These are phyloP conservation scores for Phytophthora aleatoria DNA, from an alignment of 352 stramenopile genomes.

Conservation along the genomic window DNA sequence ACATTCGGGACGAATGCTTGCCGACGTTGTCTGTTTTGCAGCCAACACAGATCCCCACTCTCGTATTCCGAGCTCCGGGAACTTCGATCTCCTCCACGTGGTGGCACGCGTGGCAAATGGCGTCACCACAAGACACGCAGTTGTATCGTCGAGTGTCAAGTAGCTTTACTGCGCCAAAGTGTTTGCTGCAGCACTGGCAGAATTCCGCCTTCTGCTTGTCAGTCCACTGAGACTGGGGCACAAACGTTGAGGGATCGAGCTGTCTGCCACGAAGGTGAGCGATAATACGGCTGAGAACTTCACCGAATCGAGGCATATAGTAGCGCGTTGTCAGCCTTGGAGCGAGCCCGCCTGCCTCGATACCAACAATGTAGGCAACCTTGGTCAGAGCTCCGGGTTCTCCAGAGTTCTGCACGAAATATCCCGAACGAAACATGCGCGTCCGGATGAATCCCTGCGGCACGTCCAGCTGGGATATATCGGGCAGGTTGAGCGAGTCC, in stretches of 20 bases:
- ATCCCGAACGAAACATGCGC: slow-evolving; percentile 50
- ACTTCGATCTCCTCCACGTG: slow-evolving; percentile 43
- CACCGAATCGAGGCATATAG: slow-evolving; percentile 44
- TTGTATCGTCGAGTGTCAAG: slow-evolving; percentile 44
- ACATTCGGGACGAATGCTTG: slow-evolving; percentile 10
- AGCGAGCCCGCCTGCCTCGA: slow-evolving; percentile 43
- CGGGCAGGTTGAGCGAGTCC: slow-evolving; percentile 48
- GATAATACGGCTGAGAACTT: slow-evolving; percentile 44
- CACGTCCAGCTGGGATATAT: slow-evolving; percentile 41
- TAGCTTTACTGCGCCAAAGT: slow-evolving; percentile 38
- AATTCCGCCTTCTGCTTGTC: slow-evolving; percentile 38
- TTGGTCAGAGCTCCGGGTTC: slow-evolving; percentile 33
- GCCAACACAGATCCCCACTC: slow-evolving; percentile 34
- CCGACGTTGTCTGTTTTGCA: slow-evolving; percentile 28
- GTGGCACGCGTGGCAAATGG: slow-evolving; percentile 52
- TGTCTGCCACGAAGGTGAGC: slow-evolving; percentile 31
- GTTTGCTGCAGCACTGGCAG: slow-evolving; percentile 49
- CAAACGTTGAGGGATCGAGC: slow-evolving; percentile 41
- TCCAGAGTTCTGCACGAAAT: slow-evolving; percentile 46
- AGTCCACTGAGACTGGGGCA: slow-evolving; percentile 35
- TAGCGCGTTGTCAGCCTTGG: slow-evolving; percentile 42
- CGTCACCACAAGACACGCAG: slow-evolving; percentile 55
- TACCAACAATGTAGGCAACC: slow-evolving; percentile 46
- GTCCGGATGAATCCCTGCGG: slow-evolving; percentile 40
- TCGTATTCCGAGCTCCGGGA: slow-evolving; percentile 27